These are phyloP conservation scores for Tripidium arundinaceum DNA, from an alignment of 202 grass and related monocot genomes.

Conservation along the genomic window DNA sequence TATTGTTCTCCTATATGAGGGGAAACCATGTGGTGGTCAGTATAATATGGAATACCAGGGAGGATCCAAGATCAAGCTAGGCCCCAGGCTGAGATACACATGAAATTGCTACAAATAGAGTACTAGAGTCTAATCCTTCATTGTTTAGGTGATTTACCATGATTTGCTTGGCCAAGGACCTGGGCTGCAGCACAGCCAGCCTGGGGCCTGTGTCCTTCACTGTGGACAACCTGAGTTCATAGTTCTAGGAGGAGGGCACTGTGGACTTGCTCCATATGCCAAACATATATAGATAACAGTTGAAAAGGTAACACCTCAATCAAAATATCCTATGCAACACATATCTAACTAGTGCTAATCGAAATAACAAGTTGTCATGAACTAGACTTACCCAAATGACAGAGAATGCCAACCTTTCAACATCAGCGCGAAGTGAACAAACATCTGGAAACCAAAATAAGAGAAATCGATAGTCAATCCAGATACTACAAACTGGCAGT, in stretches of 20 bases:
- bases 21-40: neutral
- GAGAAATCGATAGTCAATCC: constrained; percentile 21
- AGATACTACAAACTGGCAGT: neutral
- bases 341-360: neutral
- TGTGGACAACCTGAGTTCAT: neutral
- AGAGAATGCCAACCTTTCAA: constrained; percentile 89
- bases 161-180: neutral
- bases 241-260: neutral
- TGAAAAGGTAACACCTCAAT: neutral
- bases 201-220: neutral
- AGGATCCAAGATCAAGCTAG: neutral
- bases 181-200: neutral
- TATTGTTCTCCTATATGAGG: neutral
- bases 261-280: neutral
- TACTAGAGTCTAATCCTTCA: neutral
- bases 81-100: neutral
- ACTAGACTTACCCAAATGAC: constrained; percentile 80
- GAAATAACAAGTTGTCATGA: constrained; percentile 4
- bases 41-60: constrained; percentile 1
- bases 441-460: constrained; percentile 64
- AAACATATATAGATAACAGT: neutral
- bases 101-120: neutral
- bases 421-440: constrained; percentile 95
- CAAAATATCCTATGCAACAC: neutral
- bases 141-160: neutral